These are phyloP conservation scores for Centella asiatica DNA, from an alignment of 129 eudicot genomes.

Conservation along the genomic window DNA sequence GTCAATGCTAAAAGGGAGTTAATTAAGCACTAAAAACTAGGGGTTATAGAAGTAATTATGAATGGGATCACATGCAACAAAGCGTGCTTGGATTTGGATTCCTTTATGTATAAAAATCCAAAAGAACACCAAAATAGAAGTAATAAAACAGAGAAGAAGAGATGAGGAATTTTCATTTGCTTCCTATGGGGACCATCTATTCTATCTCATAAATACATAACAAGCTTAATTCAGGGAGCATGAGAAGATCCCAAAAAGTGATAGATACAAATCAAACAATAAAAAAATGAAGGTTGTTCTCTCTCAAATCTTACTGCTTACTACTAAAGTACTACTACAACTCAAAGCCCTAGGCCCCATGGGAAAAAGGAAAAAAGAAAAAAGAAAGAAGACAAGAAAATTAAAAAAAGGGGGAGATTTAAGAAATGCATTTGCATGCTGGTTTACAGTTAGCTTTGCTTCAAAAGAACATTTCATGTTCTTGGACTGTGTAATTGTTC, in stretches of 20 bases:
- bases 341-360: conserved; percentile 11
- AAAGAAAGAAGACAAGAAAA: not conserved
- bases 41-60: conserved; percentile 31
- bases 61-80: conserved; percentile 41
- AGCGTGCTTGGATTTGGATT: conserved; percentile 59
- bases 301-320: conserved; percentile 8
- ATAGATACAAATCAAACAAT: not conserved
- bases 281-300: not conserved
- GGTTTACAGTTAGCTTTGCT: conserved; percentile 27
- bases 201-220: not conserved
- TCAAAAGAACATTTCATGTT: conserved; percentile 20
- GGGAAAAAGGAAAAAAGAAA: not conserved
- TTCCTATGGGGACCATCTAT: conserved; percentile 20
- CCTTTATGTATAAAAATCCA: conserved; percentile 26
- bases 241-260: conserved; percentile 27
- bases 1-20: conserved; percentile 13
- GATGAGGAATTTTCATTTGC: conserved; percentile 2
- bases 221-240: conserved; percentile 8
- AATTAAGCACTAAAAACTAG: conserved; percentile 11
- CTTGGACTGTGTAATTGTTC: conserved; percentile 22
- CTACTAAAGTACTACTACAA: conserved; percentile 1
- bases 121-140: conserved; percentile 2
- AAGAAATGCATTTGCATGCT: conserved; percentile 7
- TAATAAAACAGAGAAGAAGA: conserved; percentile 7
- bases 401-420: too few relatives aligned